These are phyloP conservation scores for Exophiala dermatitidis DNA, from an alignment of 2,329 filamentous ascomycete genomes.

Conservation along the genomic window DNA sequence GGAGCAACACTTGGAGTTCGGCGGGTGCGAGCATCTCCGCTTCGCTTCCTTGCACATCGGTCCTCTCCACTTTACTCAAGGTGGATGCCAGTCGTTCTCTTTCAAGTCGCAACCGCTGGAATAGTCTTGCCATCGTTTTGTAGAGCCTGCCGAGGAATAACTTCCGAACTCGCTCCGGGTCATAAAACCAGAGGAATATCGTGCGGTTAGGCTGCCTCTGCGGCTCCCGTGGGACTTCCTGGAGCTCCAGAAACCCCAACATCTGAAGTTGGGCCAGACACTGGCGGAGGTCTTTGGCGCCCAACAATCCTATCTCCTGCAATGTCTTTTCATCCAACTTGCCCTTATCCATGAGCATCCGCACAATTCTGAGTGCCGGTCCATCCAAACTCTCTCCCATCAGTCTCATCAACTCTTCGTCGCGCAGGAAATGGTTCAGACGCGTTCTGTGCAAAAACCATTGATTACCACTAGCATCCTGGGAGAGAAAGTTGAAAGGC, in stretches of 20 bases:
- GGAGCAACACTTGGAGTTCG: slow-evolving; percentile 63
- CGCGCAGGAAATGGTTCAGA: slow-evolving; percentile 62
- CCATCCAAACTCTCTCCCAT: slow-evolving; percentile 30
- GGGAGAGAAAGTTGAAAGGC: slow-evolving; percentile 34
- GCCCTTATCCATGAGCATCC: slow-evolving; percentile 75
- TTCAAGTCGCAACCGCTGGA: slow-evolving; percentile 74
- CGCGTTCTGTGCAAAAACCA: slow-evolving; percentile 81
- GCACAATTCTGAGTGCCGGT: slow-evolving; percentile 61
- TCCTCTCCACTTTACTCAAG: slow-evolving; percentile 72
- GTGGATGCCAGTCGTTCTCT: slow-evolving; percentile 63
- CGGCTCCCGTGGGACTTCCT: slow-evolving; percentile 87
- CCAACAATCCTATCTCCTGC: slow-evolving; percentile 71
- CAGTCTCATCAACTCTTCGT: slow-evolving; percentile 72
- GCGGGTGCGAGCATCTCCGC: slow-evolving; percentile 68
- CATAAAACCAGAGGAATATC: slow-evolving; percentile 88
- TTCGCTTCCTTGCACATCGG: slow-evolving; percentile 77
- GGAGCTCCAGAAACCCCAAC: slow-evolving; percentile 78
- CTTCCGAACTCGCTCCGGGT: slow-evolving; percentile 62
- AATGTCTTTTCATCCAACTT: slow-evolving; percentile 93
- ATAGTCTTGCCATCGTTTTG: slow-evolving; percentile 77
- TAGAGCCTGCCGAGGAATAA: slow-evolving; percentile 74
- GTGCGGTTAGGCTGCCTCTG: slow-evolving; percentile 74
- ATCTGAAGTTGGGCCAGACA: slow-evolving; percentile 81
- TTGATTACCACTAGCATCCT: slow-evolving; percentile 52
- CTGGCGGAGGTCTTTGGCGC: slow-evolving; percentile 74